Conservation (phyloP, 257 asterid genomes). For the Catharanthus roseus region DNA sequence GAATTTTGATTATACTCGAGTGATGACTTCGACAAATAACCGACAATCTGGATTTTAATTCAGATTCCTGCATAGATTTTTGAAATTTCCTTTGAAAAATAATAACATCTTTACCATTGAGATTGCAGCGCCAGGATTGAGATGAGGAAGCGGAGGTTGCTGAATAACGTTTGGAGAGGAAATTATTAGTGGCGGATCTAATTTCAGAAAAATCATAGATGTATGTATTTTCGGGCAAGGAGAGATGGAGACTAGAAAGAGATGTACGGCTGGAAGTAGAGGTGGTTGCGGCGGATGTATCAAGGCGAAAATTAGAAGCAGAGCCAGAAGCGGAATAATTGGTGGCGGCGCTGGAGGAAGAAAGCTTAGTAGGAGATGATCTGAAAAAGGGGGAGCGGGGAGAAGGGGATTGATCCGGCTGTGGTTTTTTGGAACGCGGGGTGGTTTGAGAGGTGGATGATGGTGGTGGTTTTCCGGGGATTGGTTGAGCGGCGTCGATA, state of each 20-base stretch:
- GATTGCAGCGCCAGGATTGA: slow-evolving; percentile 80
- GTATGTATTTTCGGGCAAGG: slow-evolving; percentile 52
- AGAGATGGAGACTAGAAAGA: slow-evolving; percentile 47
- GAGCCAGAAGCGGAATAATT: slow-evolving; percentile 11
- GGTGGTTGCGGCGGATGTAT: slow-evolving; percentile 54
- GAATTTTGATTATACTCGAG: slow-evolving; percentile 65
- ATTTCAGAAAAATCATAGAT: slow-evolving; percentile 77
- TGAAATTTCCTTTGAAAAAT: slow-evolving; percentile 72
- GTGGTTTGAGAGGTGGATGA: neutral
- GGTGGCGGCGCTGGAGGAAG: slow-evolving; percentile 3
- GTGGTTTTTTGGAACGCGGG: neutral
- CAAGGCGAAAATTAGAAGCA: slow-evolving; percentile 33
- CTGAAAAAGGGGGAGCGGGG: neutral
- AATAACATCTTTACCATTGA: slow-evolving; percentile 55
- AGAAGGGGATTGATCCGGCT: neutral
- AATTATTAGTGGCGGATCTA: slow-evolving; percentile 87
- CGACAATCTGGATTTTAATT: slow-evolving; percentile 43
- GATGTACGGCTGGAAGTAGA: slow-evolving; percentile 53
- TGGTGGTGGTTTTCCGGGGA: neutral
- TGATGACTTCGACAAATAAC: slow-evolving; percentile 66
- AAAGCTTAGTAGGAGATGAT: neutral
- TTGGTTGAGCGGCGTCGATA: slow-evolving; percentile 26
- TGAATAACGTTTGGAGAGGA: slow-evolving; percentile 70
- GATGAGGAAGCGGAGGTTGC: slow-evolving; percentile 65
- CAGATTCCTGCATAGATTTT: slow-evolving; percentile 35